Percentiles rank a stretch among this genome's conserved stretches.
These are phyloP conservation scores for Monosporozyma siamensis DNA, from an alignment of 805 yeast species.

Conservation along the genomic window DNA sequence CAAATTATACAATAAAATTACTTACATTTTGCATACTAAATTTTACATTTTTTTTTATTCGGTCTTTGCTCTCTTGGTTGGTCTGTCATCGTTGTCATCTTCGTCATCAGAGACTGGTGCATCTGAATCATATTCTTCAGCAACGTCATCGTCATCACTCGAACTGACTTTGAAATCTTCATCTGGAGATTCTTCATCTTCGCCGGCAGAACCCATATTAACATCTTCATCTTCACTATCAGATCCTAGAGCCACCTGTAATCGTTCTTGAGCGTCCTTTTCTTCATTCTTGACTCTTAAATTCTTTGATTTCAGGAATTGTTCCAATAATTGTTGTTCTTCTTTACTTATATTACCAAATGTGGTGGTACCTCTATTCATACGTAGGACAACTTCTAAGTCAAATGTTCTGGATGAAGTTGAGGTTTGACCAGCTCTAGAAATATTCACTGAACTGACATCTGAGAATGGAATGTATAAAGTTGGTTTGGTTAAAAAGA, in stretches of 20 bases:
- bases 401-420: conserved; percentile 85
- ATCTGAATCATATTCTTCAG: conserved; percentile 78
- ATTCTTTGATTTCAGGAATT: conserved; percentile 66
- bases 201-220: conserved; percentile 62
- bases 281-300: conserved; percentile 81
- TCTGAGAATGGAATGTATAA: conserved; percentile 83
- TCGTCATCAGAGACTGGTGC: conserved; percentile 27
- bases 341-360: conserved; percentile 86
- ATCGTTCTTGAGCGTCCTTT: conserved; percentile 71
- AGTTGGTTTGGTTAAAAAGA: conserved; percentile 91
- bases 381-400: conserved; percentile 63
- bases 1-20: no score
- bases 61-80: conserved; percentile 31
- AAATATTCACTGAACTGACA: conserved; percentile 64
- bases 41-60: no score
- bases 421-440: conserved; percentile 77
- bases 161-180: conserved; percentile 62
- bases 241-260: conserved; percentile 65
- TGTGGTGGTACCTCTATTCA: conserved; percentile 59
- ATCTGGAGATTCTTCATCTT: conserved; percentile 71
- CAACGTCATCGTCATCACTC: conserved; percentile 50
- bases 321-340: conserved; percentile 74
- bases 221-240: conserved; percentile 44
- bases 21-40: no score
- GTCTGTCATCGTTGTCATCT: conserved; percentile 28